Evolutionary conservation across 2,329 filamentous ascomycete genomes (phyloP).

Genomic region (Apiospora rasikravindrae): DNA sequence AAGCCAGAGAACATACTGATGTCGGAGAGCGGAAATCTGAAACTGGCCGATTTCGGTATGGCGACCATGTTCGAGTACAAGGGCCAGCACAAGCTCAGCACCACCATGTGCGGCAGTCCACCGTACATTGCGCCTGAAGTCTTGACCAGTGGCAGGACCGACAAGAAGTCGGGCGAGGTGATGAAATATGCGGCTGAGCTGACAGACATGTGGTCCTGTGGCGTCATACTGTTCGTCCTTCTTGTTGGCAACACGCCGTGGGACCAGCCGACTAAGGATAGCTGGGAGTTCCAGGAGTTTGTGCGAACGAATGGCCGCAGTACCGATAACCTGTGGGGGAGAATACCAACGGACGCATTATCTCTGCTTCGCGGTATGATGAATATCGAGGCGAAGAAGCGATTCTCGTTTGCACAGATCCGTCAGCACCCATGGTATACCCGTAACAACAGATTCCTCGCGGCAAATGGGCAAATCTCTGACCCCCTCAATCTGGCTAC

Average conservation of each 20-base stretch:
- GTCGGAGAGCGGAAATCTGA: constrained; percentile 82
- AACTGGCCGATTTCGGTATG: constrained; percentile 96
- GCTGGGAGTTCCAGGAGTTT: constrained; percentile 93
- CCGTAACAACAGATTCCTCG: constrained; percentile 77
- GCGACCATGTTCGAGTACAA: constrained; percentile 93
- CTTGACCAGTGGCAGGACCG: constrained; percentile 55
- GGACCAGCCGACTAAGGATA: constrained; percentile 86
- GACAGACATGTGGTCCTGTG: constrained; percentile 96
- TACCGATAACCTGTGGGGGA: constrained; percentile 83
- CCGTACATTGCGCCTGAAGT: constrained; percentile 98
- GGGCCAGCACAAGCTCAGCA: constrained; percentile 79
- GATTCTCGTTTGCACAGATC: constrained; percentile 87
- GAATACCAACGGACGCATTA: constrained; percentile 73
- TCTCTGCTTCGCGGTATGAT: constrained; percentile 94
- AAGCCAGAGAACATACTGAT: constrained; percentile 96
- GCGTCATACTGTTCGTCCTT: constrained; percentile 95
- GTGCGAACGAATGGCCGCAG: constrained; percentile 79
- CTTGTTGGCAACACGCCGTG: constrained; percentile 96
- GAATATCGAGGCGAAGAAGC: constrained; percentile 72
- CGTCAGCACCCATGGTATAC: constrained; percentile 96
- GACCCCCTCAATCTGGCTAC: constrained; percentile 89
- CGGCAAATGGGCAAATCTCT: constrained; percentile 72
- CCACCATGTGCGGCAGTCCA: constrained; percentile 91
- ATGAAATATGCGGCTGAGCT: constrained; percentile 76
- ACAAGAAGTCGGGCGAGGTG: constrained; percentile 54